Conservation (phyloP, 2,329 filamentous ascomycete species). For the Calonectria leucothoes region DNA sequence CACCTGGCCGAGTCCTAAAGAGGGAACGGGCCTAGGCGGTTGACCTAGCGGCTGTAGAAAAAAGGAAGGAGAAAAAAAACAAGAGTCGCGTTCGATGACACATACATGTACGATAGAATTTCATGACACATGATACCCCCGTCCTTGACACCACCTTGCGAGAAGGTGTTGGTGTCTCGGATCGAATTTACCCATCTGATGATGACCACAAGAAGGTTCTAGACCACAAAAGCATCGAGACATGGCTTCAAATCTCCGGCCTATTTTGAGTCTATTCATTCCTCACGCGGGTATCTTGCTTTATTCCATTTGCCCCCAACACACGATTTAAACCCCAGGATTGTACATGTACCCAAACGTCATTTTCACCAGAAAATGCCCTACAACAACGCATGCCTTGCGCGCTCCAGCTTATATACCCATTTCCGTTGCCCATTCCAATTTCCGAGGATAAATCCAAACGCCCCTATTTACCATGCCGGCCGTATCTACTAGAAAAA, state of each 20-base stretch:
- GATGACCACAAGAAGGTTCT: neutral
- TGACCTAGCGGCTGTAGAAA: neutral
- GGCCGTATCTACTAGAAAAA: neutral
- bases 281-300: slow-evolving; percentile 8
- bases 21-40: slow-evolving; percentile 27
- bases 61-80: neutral
- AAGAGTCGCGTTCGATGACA: neutral
- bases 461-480: slow-evolving; percentile 3
- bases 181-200: neutral
- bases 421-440: neutral
- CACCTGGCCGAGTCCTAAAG: slow-evolving; percentile 38
- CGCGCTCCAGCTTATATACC: neutral
- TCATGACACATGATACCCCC: slow-evolving; percentile 25
- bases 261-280: slow-evolving; percentile 13
- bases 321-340: neutral
- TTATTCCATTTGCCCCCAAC: slow-evolving; percentile 3
- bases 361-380: neutral
- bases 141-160: neutral
- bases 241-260: neutral
- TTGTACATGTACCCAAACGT: neutral
- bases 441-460: neutral
- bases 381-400: neutral
- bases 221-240: neutral
- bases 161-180: neutral
- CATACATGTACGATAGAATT: slow-evolving; percentile 19